A percentile compares a stretch with the other conserved stretches of the same genome.
These are phyloP conservation scores for Sphaerosporella brunnea DNA, from an alignment of 495 filamentous ascomycete genomes.

Conservation along the genomic window DNA sequence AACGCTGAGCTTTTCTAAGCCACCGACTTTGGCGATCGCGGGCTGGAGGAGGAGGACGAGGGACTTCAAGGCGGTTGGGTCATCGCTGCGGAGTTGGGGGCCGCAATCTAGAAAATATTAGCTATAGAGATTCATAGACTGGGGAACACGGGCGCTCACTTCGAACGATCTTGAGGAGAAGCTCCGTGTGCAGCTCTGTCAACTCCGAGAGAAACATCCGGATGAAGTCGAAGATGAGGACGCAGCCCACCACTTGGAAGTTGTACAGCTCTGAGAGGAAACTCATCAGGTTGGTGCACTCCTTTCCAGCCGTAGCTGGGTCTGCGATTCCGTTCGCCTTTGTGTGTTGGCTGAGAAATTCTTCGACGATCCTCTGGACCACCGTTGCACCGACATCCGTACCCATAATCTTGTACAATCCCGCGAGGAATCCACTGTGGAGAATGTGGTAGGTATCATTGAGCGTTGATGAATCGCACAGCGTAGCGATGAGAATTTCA, in stretches of 20 bases:
- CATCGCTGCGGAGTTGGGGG: constrained; percentile 70
- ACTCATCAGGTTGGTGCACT: constrained; percentile 60
- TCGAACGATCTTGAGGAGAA: constrained; percentile 68
- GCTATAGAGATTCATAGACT: neutral
- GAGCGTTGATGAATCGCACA: constrained; percentile 57
- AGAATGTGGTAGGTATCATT: constrained; percentile 80
- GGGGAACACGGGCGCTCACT: constrained; percentile 29
- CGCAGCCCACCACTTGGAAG: constrained; percentile 69
- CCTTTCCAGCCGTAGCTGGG: constrained; percentile 37
- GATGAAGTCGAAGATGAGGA: constrained; percentile 78
- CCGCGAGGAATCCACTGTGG: constrained; percentile 76
- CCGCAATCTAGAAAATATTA: constrained; percentile 38
- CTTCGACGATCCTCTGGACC: constrained; percentile 56
- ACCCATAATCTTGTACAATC: constrained; percentile 69
- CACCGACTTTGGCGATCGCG: constrained; percentile 45
- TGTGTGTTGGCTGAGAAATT: constrained; percentile 40
- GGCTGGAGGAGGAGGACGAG: constrained; percentile 67
- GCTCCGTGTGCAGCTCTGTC: constrained; percentile 78
- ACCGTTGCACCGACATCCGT: constrained; percentile 75
- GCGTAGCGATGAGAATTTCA: constrained; percentile 50
- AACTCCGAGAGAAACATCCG: constrained; percentile 54
- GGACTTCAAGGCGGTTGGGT: constrained; percentile 77
- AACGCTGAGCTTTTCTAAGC: constrained; percentile 50
- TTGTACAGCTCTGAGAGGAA: constrained; percentile 78
- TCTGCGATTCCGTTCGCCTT: constrained; percentile 32